Evolutionary conservation across 495 filamentous ascomycete genomes (phyloP), one percentile per base, ranked within the genome.

Genomic region (Penicillium simplicissimum): DNA sequence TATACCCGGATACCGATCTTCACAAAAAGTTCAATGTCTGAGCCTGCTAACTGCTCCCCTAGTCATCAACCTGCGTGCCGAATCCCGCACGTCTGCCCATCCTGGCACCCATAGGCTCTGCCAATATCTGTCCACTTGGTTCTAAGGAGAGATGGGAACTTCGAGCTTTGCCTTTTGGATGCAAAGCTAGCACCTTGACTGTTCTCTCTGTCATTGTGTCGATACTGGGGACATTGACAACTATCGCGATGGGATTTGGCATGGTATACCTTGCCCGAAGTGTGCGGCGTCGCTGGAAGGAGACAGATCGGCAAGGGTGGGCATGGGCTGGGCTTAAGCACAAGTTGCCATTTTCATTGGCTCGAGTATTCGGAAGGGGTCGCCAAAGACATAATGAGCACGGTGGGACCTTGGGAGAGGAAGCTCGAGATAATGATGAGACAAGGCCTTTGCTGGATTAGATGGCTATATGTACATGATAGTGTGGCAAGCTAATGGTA

Each of bases 61-160:
- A 85, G 82, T 82, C 81, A 11, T 77, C 74, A 11, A 79, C 75
- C 21, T 85, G 83, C 58, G 74, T 84, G 23, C 81, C 83, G 0
- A 82, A 82, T 45, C 65, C 71, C 36, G 59, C 69, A 10, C 71
- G 67, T 38, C 54, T 80, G 17, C 75, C 79, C 2, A 74, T 84
- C 57, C 62, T 84, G 48, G 74, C 79, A 0, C 83, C 83, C 0
- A 65, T 84, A 33, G 45, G 60, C 28, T 74, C 79, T 10, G 62
- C 70, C 9, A 55, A 73, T 15, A 79, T 84, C 57, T 85, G 83
- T 60, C 81, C 82, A 2, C 70, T 80, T 31, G 76, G 72, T 3
- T 68, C 71, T 6, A 71, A 78, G 54, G 82, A 85, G 67, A 74
- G 79, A 43, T 84, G 82, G 79, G 83, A 85, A 58, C 66, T 85